Base-by-base conservation (phyloP, 2,329 filamentous ascomycete genomes). In the Trichoderma sp. region DNA sequence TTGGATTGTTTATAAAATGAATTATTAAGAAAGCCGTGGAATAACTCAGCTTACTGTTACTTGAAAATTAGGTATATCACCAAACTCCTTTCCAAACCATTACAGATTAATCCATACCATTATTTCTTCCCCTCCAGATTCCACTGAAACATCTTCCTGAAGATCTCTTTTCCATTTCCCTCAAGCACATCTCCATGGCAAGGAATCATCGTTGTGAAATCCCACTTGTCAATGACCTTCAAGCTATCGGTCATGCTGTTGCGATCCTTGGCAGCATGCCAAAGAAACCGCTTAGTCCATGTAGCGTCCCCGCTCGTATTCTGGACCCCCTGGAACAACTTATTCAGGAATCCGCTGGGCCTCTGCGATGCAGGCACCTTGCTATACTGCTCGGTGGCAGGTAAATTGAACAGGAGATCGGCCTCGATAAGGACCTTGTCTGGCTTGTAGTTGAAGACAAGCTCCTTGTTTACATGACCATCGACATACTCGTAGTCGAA, bases 161-260 rank as follows among this genome's bases (percentile, higher is more conserved):
- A 97, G 17, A 92, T 82, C 12, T 85, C 85, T 83, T 96, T 97
- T 10, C 86, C 93, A 70, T 83, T 78, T 2, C 81, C 83, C 77
- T 95, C 90, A 71, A 98, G 89, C 17, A 92, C 89, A 80, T 99
- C 95, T 9, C 95, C 95, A 79, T 99, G 95, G 77, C 94, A 98
- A 0, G 94, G 93, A 69, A 99, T 89, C 60, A 98, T 84, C 45
- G 89, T 89, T 71, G 90, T 87, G 76, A 97, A 97, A 68, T 94
- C 90, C 94, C 94, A 99, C 65, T 79, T 77, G 64, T 88, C 83
- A 70, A 98, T 94, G 69, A 85, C 84, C 72, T 79, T 81, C 48
- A 93, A 81, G 72, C 90, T 93, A 70, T 87, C 83, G 71, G 89
- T 89, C 78, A 93, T 96, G 15, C 87, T 89, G 5, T 79, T 71